phyloP scores from a whole-genome alignment of 148 eudicot genomes.

The Chenopodium formosanum region DNA sequence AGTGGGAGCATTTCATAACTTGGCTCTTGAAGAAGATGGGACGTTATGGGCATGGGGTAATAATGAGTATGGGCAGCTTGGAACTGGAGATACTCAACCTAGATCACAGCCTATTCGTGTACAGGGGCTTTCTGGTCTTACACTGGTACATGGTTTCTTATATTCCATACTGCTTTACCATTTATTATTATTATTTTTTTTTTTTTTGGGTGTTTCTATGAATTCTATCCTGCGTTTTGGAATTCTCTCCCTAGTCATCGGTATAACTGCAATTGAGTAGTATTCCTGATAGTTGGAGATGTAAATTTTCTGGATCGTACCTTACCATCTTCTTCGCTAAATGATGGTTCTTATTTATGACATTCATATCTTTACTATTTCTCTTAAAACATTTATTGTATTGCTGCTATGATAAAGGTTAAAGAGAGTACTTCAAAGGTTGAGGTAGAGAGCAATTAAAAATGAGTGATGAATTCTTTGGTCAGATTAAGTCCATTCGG shows the following conservation, averaged over 20 bases:
- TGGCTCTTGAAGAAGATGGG: constrained; percentile 92
- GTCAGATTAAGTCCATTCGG: background rate
- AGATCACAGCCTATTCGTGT: constrained; percentile 91
- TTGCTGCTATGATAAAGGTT: background rate
- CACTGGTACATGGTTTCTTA: constrained; percentile 46
- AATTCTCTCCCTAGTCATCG: background rate
- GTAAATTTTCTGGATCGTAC: background rate
- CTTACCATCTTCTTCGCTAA: background rate
- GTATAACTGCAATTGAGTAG: background rate
- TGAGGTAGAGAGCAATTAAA: background rate
- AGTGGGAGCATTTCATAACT: constrained; percentile 95
- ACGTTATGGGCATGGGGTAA: constrained; percentile 95
- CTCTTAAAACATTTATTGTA: background rate
- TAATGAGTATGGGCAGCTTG: constrained; percentile 98
- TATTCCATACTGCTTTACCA: background rate
- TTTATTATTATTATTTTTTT: too few relatives aligned
- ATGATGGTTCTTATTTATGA: background rate
- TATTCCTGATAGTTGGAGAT: background rate
- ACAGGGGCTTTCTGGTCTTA: constrained; percentile 79
- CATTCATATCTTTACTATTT: background rate
- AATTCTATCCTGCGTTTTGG: background rate
- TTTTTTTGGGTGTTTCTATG: background rate
- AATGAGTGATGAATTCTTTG: background rate
- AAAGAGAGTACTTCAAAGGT: background rate
- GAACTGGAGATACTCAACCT: constrained; percentile 99